Evolutionary conservation across 2,329 filamentous ascomycete genomes (phyloP).

Genomic region (Colletotrichum sp.): DNA sequence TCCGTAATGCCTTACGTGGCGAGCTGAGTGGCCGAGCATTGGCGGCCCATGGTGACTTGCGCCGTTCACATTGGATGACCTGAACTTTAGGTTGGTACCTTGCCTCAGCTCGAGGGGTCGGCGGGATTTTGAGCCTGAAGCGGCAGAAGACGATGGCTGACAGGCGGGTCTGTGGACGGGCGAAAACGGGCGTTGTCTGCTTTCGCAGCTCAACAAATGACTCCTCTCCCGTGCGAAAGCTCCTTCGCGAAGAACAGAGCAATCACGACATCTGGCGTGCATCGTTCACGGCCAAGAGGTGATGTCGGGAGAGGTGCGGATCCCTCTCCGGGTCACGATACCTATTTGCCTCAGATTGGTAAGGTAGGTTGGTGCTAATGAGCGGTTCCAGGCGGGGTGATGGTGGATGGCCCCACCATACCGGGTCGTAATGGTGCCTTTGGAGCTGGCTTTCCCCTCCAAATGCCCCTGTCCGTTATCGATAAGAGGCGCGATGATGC

Average conservation of each 20-base stretch:
- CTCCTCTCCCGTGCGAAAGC: not conserved
- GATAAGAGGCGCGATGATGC: slow-evolving; percentile 17
- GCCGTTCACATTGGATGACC: slow-evolving; percentile 4
- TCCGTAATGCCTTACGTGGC: not conserved
- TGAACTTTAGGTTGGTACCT: slow-evolving; percentile 15
- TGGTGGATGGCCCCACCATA: slow-evolving; percentile 5
- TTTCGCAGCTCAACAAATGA: not conserved
- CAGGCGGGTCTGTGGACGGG: not conserved
- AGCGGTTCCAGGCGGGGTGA: slow-evolving; percentile 4
- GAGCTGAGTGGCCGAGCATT: not conserved
- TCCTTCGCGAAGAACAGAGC: not conserved
- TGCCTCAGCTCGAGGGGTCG: slow-evolving; percentile 2
- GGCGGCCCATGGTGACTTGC: not conserved
- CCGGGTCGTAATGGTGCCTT: not conserved
- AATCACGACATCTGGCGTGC: not conserved
- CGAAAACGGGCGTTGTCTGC: not conserved
- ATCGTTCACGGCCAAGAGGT: not conserved
- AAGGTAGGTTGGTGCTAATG: not conserved
- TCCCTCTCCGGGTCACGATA: slow-evolving; percentile 4
- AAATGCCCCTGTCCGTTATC: slow-evolving; percentile 5
- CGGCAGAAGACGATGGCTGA: not conserved
- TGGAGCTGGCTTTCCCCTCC: slow-evolving; percentile 10
- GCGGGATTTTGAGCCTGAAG: not conserved
- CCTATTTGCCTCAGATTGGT: not conserved
- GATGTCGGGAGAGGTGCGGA: slow-evolving; percentile 14